These are phyloP conservation scores for Leptodermis oblonga DNA, from an alignment of 257 asterid genomes.

Conservation along the genomic window DNA sequence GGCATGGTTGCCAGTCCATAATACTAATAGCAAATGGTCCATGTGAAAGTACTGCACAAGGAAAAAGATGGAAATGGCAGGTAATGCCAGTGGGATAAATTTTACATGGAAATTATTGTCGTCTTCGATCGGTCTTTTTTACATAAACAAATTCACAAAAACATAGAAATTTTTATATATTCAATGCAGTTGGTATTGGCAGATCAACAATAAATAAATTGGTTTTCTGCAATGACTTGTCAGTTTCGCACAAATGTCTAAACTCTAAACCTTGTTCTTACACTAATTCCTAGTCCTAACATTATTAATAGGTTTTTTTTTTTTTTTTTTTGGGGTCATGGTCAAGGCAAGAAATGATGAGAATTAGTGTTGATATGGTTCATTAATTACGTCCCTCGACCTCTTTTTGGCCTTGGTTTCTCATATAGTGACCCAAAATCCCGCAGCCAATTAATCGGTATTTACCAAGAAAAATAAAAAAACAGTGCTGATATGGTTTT, in stretches of 20 bases:
- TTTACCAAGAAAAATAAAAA: no score
- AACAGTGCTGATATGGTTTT: no score
- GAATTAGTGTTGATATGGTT: not conserved
- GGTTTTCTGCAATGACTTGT: constrained; percentile 38
- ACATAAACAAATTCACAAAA: no score
- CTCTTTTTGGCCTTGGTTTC: no score
- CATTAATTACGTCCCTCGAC: no score
- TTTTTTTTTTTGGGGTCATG: no score
- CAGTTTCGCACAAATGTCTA: constrained; percentile 28
- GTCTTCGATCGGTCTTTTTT: no score
- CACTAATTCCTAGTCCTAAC: not conserved
- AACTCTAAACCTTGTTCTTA: constrained; percentile 26
- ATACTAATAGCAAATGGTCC: constrained; percentile 44
- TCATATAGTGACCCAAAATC: no score
- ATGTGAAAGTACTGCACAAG: constrained; percentile 36
- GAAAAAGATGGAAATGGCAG: constrained; percentile 41
- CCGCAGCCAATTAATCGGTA: no score
- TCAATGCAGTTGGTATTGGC: constrained; percentile 59
- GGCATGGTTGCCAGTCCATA: constrained; percentile 29
- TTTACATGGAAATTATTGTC: constrained; percentile 29
- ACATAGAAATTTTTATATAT: constrained; percentile 8
- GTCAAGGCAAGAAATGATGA: constrained; percentile 5
- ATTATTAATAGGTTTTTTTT: no score
- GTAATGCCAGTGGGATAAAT: constrained; percentile 40
- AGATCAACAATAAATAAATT: constrained; percentile 46